Evolutionary conservation across 768 basidiomycete species (phyloP), one percentile per base, ranked within the genome.

Genomic region (Leccinellum albellum): DNA sequence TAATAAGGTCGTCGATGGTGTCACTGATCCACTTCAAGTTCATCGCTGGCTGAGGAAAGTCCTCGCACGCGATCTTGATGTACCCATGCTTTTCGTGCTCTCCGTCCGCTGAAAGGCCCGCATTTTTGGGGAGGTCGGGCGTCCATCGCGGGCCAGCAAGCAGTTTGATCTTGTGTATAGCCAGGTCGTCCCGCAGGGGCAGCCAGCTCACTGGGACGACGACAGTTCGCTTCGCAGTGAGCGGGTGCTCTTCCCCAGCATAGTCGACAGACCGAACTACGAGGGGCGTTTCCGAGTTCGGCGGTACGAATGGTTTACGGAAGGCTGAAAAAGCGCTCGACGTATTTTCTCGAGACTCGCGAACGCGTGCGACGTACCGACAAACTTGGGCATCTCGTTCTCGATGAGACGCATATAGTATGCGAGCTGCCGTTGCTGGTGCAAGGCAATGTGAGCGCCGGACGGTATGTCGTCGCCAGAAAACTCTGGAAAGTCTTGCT

Each of bases 1-100:
- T 73, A 59, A 98, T 70, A 44, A 99, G 74, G 63, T 80, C 75
- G 66, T 94, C 89, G 54, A 99, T 72, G 15, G 84, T 80, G 68
- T 98, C 95, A 62, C 88, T 89, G 40, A 89, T 91, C 89, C 93
- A 96, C 72, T 95, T 96, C 65, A 96, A 76, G 73, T 99, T 99
- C 89, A 91, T 88, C 26, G 84, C 79, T 2, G 86, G 82, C 62
- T 83, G 79, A 7, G 86, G 85, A 72, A 93, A 96, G 71, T 89
- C 84, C 65, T 98, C 95, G 67, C 91, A 94, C 1, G 89, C 81
- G 59, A 98, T 89, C 76, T 94, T 94, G 73, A 99, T 78, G 74
- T 83, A 95, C 4, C 95, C 95, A 55, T 91, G 82, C 70, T 79
- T 82, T 10, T 68, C 72, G 47, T 77, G 77, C 44, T 80, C 70